Evolutionary conservation across 2,329 filamentous ascomycete species (phyloP).

Genomic region (Bisporella sp.): DNA sequence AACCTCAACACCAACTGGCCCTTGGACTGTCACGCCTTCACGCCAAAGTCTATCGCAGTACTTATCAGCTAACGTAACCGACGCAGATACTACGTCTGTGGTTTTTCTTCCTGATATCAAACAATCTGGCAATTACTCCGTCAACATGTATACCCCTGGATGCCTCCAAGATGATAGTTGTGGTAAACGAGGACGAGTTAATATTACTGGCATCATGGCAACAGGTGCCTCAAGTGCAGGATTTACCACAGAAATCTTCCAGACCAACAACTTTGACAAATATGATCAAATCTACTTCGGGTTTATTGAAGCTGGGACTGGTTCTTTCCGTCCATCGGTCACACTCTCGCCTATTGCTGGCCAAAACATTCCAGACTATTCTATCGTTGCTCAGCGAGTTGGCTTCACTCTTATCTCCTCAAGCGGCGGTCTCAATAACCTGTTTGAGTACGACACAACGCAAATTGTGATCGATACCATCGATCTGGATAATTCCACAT

Average conservation of each 20-base stretch:
- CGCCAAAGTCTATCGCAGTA: conserved; percentile 68
- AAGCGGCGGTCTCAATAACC: conserved; percentile 75
- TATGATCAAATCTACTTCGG: conserved; percentile 90
- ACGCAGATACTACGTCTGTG: conserved; percentile 56
- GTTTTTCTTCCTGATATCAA: conserved; percentile 78
- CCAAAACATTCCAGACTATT: conserved; percentile 55
- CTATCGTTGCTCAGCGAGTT: conserved; percentile 84
- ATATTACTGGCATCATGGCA: conserved; percentile 68
- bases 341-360: conserved; percentile 64
- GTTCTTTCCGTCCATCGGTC: conserved; percentile 71
- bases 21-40: conserved; percentile 66
- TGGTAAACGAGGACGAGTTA: conserved; percentile 67
- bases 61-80: conserved; percentile 58
- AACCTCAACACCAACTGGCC: conserved; percentile 60
- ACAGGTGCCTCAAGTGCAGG: conserved; percentile 36
- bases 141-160: conserved; percentile 88
- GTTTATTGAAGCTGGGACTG: conserved; percentile 67
- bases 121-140: conserved; percentile 84
- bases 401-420: conserved; percentile 69
- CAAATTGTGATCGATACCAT: conserved; percentile 48
- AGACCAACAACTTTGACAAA: conserved; percentile 95
- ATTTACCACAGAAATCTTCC: conserved; percentile 61
- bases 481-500: conserved; percentile 62
- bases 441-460: conserved; percentile 81
- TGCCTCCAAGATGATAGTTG: conserved; percentile 78